Base-by-base conservation (phyloP, 306 rosid genomes). In the Cucumis melo region DNA sequence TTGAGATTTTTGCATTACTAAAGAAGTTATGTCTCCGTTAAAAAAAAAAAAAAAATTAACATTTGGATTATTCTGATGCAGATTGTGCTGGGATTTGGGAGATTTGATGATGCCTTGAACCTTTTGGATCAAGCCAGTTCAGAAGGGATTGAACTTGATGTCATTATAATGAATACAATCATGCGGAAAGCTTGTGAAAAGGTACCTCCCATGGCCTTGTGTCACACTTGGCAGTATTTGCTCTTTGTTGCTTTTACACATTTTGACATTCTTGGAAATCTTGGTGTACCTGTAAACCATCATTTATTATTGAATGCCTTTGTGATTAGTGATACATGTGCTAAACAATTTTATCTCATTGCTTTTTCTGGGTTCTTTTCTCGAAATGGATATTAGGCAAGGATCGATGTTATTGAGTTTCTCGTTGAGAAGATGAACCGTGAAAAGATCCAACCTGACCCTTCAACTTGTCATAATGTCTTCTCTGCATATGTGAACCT, bases 401-500 rank as follows among this genome's bases (percentile, higher is more conserved):
- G 90, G 90, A 81, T 93, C 20, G 92, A 90, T 80, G 83, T 91
- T 51, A 82, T 91, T 63, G 98, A 93, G 90, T 85, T 79, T 61
- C 63, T 88, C 59, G 88, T 89, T 76, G 92, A 85, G 89, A 77
- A 58, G 71, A 93, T 93, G 98, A 86, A 48, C 84, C 89, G 68
- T 65, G 82, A 80, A 82, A 87, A 83, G 70, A 71, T 88, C 79
- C 84, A 64, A 78, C 98, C 98, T 0, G 86, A 86, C 83, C 53
- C 87, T 51, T 16, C 56, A 16, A 51, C 56, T 1, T 51, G 56
- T 8, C 20, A 17, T 16, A 1, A 0, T 15, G 56, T 51, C 56
- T 51, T 51, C 56, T 16, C 56, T 2, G 6, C 54, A 1, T 50
- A 50, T 14, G 54, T 51, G n/a, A 51, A 17, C 20, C 56, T 51